Conservation (phyloP, 306 rosid genomes). For the Sicyos edulis region DNA sequence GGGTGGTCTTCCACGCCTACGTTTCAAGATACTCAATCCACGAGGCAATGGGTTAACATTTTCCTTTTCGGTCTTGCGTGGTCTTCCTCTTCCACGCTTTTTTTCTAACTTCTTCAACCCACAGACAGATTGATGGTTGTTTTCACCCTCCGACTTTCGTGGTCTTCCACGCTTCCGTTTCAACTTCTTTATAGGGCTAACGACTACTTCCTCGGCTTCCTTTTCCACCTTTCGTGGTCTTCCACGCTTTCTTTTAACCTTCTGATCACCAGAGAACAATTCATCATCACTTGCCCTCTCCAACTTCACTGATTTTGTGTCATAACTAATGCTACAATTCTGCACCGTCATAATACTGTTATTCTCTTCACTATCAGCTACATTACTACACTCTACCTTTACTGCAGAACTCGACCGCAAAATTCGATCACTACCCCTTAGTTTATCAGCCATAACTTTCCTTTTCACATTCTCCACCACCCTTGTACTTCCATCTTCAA, state of each 20-base stretch:
- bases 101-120: constrained; percentile 13
- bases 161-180: constrained; percentile 28
- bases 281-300: constrained; percentile 20
- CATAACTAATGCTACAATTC: constrained; percentile 23
- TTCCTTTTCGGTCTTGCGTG: constrained; percentile 24
- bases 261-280: constrained; percentile 4
- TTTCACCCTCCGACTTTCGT: constrained; percentile 14
- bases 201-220: constrained; percentile 12
- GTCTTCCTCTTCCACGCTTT: constrained; percentile 33
- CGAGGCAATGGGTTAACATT: constrained; percentile 15
- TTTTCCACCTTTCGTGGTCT: constrained; percentile 30
- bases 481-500: constrained; percentile 21
- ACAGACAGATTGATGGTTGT: constrained; percentile 7
- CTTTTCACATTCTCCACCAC: constrained; percentile 25
- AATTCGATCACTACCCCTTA: constrained; percentile 37
- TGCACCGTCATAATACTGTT: constrained; percentile 21
- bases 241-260: constrained; percentile 27
- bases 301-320: constrained; percentile 29
- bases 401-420: constrained; percentile 46
- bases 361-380: constrained; percentile 28
- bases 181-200: constrained; percentile 11
- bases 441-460: constrained; percentile 23
- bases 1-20: constrained; percentile 45
- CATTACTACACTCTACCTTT: constrained; percentile 27
- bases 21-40: constrained; percentile 22